Conservation (phyloP, 176 grass and related monocot species). For the Puya raimondii region DNA sequence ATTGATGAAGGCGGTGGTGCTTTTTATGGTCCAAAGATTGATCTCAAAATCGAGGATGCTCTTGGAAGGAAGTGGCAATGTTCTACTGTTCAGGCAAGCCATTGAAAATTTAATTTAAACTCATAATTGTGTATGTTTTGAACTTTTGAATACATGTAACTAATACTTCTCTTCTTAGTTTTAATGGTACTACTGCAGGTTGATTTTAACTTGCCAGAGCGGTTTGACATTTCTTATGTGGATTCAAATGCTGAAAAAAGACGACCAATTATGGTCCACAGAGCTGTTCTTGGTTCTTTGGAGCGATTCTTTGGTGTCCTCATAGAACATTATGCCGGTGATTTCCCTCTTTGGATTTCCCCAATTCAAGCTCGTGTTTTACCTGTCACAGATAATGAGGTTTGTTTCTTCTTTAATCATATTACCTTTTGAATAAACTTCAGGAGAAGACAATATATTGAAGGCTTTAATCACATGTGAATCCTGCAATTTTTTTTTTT, state of each 20-base stretch:
- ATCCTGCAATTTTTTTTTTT: constrained; percentile 13
- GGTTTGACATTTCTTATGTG: constrained; percentile 85
- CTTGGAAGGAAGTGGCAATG: constrained; percentile 99
- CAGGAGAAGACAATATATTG: neutral
- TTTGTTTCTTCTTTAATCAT: constrained; percentile 28
- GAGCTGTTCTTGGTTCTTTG: constrained; percentile 84
- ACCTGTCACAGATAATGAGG: constrained; percentile 77
- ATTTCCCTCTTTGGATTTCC: constrained; percentile 97
- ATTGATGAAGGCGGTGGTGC: constrained; percentile 95
- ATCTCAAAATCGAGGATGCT: constrained; percentile 94
- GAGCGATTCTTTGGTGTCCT: constrained; percentile 92
- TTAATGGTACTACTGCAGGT: constrained; percentile 37
- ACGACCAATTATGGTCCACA: constrained; percentile 92
- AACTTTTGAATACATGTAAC: too few relatives aligned
- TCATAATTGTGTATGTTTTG: neutral
- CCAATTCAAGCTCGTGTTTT: constrained; percentile 82
- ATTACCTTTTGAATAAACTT: neutral
- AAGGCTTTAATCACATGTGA: constrained; percentile 3
- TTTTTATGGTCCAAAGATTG: constrained; percentile 97
- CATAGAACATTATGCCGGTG: constrained; percentile 90
- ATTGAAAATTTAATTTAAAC: neutral
- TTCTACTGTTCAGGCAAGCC: constrained; percentile 74
- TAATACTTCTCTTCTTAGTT: neutral
- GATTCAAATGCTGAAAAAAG: constrained; percentile 73
- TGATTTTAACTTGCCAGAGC: constrained; percentile 87